These are phyloP conservation scores for Mycena alexandri DNA, from an alignment of 768 basidiomycete species.

Conservation along the genomic window DNA sequence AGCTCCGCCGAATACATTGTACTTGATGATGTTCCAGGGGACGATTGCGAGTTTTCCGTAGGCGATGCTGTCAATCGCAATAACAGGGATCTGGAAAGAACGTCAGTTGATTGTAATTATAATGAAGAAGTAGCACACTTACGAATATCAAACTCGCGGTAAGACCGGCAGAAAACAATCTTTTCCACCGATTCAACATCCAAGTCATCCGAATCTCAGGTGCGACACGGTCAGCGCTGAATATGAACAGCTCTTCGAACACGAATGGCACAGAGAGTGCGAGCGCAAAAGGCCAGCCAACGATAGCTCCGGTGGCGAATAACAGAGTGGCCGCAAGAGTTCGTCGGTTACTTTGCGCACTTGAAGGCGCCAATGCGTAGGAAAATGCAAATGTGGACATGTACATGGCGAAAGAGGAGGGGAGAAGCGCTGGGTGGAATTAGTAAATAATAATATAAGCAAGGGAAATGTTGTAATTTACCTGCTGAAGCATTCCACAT, in stretches of 20 bases:
- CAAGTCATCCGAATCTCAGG: slow-evolving; percentile 61
- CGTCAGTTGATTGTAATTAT: slow-evolving; percentile 8
- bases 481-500: slow-evolving; percentile 95
- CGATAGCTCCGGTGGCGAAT: slow-evolving; percentile 86
- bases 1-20: slow-evolving; percentile 90
- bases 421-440: slow-evolving; percentile 80
- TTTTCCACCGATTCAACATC: slow-evolving; percentile 71
- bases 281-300: slow-evolving; percentile 98
- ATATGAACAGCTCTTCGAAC: slow-evolving; percentile 88
- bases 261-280: slow-evolving; percentile 91
- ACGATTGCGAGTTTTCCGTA: slow-evolving; percentile 86
- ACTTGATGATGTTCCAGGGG: slow-evolving; percentile 93
- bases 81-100: slow-evolving; percentile 78
- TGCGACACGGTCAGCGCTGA: slow-evolving; percentile 74
- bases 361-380: slow-evolving; percentile 72
- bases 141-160: slow-evolving; percentile 75
- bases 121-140: slow-evolving; percentile 42
- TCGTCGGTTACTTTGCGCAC: slow-evolving; percentile 62
- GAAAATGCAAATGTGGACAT: slow-evolving; percentile 84
- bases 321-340: slow-evolving; percentile 74
- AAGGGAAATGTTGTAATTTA: slow-evolving; percentile 49
- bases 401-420: slow-evolving; percentile 97
- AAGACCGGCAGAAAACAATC: slow-evolving; percentile 66
- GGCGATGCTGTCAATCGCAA: slow-evolving; percentile 85
- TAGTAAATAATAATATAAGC: slow-evolving; percentile 26